Percentiles rank a stretch among this genome's conserved stretches.
Evolutionary conservation across 768 basidiomycete genomes (phyloP).

Genomic region (Naematelia aurantialba): DNA sequence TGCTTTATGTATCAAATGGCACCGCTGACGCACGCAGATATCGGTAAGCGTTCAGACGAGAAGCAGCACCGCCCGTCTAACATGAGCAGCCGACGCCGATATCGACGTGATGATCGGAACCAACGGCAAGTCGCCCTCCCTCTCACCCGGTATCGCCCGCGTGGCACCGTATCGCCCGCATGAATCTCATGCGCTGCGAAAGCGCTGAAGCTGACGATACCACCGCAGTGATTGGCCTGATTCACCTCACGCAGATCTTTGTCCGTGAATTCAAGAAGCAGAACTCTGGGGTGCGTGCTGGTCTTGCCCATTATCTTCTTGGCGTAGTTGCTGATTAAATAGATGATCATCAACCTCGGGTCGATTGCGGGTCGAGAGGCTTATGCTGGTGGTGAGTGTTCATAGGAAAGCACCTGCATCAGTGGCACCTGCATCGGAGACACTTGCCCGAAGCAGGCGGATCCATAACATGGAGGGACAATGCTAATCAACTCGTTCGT

Average conservation of each 20-base stretch:
- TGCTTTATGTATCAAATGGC: no score
- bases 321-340: not conserved
- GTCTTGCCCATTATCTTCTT: not conserved
- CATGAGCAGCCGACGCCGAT: conserved; percentile 60
- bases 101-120: conserved; percentile 78
- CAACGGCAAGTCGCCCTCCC: conserved; percentile 39
- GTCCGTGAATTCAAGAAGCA: conserved; percentile 45
- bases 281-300: conserved; percentile 48
- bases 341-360: conserved; percentile 89
- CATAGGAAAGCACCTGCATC: not conserved
- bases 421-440: no score
- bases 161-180: no score
- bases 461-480: no score
- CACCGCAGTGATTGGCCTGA: conserved; percentile 43
- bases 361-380: conserved; percentile 84
- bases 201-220: not conserved
- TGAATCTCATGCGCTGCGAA: not conserved
- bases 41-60: conserved; percentile 16
- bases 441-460: no score
- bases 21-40: conserved; percentile 12
- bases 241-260: conserved; percentile 48
- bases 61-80: no score
- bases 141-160: not conserved
- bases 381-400: conserved; percentile 66
- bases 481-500: no score